Conservation (phyloP, 768 basidiomycete species). For the Galerina marginata region DNA sequence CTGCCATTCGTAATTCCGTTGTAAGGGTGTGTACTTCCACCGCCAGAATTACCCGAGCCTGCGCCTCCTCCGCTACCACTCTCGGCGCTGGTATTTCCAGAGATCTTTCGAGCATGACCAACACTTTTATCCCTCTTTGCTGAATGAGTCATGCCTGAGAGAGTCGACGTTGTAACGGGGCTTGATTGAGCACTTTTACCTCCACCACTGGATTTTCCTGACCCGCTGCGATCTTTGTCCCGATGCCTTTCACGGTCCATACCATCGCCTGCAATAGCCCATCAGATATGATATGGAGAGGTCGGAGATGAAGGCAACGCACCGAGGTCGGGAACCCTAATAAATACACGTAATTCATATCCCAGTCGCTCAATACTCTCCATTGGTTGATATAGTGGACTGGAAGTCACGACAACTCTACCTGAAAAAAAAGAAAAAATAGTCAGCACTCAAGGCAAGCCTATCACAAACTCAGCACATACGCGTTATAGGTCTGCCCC, state of each 20-base stretch:
- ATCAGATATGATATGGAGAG: neutral
- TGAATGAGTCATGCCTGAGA: conserved; percentile 6
- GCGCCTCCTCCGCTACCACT: conserved; percentile 28
- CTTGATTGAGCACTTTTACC: conserved; percentile 24
- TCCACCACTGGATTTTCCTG: conserved; percentile 19
- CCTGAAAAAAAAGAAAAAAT: conserved; percentile 27
- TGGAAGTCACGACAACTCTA: conserved; percentile 80
- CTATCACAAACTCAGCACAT: conserved; percentile 21
- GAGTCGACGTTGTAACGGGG: conserved; percentile 12
- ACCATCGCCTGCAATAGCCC: conserved; percentile 45
- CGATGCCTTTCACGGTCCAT: conserved; percentile 54
- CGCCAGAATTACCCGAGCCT: conserved; percentile 20
- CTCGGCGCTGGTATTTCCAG: conserved; percentile 31
- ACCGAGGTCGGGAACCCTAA: conserved; percentile 71
- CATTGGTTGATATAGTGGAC: conserved; percentile 85
- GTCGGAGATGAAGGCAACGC: conserved; percentile 6
- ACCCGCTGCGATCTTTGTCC: conserved; percentile 27
- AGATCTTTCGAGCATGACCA: conserved; percentile 29
- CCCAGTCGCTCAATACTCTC: conserved; percentile 73
- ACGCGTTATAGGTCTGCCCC: conserved; percentile 77
- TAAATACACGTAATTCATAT: conserved; percentile 74
- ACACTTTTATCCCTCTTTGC: conserved; percentile 17
- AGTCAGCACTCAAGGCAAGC: neutral
- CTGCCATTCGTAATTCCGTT: conserved; percentile 19
- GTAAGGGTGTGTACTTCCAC: conserved; percentile 17